These are phyloP conservation scores for Casuarina glauca DNA, from an alignment of 306 rosid genomes.

Conservation along the genomic window DNA sequence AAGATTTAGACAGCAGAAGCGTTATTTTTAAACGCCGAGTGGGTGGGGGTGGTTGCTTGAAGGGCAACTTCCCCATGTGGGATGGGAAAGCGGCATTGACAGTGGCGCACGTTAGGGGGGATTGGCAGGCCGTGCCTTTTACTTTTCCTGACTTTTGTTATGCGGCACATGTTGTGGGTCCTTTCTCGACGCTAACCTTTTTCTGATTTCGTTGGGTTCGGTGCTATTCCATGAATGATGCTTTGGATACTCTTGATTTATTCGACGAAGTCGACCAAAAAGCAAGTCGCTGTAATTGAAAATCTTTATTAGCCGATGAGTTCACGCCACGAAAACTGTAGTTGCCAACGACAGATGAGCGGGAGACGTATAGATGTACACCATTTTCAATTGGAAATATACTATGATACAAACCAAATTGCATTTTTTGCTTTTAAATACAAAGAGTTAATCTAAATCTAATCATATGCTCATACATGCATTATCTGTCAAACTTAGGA, in stretches of 20 bases:
- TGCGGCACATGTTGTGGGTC: conserved; percentile 45
- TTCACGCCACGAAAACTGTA: too few relatives aligned
- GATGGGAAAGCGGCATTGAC: conserved; percentile 4
- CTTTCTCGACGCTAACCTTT: conserved; percentile 10
- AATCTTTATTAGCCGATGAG: too few relatives aligned
- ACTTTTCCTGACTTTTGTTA: conserved; percentile 23
- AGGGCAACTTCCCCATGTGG: conserved; percentile 33
- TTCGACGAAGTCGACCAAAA: background rate
- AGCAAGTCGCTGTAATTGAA: background rate
- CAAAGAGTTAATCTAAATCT: too few relatives aligned
- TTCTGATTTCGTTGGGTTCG: too few relatives aligned
- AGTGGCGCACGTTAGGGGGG: conserved; percentile 39
- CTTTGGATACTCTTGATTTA: conserved; percentile 17
- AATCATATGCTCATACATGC: too few relatives aligned
- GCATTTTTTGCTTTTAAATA: too few relatives aligned
- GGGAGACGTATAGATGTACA: background rate
- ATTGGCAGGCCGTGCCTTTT: conserved; percentile 15
- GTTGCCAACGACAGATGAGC: background rate
- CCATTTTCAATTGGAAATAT: too few relatives aligned
- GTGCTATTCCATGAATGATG: too few relatives aligned
- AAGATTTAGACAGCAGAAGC: background rate
- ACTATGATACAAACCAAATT: too few relatives aligned
- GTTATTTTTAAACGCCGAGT: background rate
- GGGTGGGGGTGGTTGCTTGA: conserved; percentile 10
- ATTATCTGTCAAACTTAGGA: too few relatives aligned